These are phyloP conservation scores for Tylopilus cervinicoccineus DNA, from an alignment of 768 basidiomycete species.

Conservation along the genomic window DNA sequence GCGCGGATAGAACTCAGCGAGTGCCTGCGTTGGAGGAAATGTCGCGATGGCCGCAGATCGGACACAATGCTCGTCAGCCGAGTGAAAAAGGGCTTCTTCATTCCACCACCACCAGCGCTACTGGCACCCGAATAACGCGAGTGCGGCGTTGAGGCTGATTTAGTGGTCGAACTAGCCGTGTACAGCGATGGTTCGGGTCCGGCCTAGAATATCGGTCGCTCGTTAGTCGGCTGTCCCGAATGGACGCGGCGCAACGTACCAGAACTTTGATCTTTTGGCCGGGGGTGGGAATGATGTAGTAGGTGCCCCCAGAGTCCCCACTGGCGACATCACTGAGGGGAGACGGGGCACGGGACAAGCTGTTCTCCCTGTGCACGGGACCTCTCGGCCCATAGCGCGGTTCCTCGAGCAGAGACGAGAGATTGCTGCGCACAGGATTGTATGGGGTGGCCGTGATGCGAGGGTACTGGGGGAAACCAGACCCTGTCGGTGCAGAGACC, in stretches of 20 bases:
- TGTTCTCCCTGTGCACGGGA: conserved; percentile 25
- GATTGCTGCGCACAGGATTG: conserved; percentile 36
- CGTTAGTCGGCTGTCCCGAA: conserved; percentile 25
- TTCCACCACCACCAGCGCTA: conserved; percentile 23
- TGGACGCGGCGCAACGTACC: conserved; percentile 42
- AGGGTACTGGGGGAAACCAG: conserved; percentile 36
- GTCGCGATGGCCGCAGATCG: conserved; percentile 39
- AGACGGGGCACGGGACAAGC: conserved; percentile 34
- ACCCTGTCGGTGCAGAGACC: conserved; percentile 54
- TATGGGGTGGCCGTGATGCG: conserved; percentile 40
- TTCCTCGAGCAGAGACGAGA: conserved; percentile 38
- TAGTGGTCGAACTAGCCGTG: conserved; percentile 56
- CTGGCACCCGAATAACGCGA: conserved; percentile 31
- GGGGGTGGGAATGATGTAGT: conserved; percentile 66
- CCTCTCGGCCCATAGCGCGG: conserved; percentile 28
- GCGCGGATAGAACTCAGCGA: conserved; percentile 34
- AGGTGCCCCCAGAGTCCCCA: conserved; percentile 62
- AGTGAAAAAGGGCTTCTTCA: conserved; percentile 59
- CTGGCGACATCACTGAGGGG: conserved; percentile 39
- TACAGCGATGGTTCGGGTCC: conserved; percentile 48
- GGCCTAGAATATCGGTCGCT: conserved; percentile 32
- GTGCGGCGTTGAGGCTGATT: conserved; percentile 50
- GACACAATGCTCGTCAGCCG: conserved; percentile 52
- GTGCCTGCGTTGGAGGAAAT: conserved; percentile 47
- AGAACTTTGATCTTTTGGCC: conserved; percentile 76